Evolutionary conservation across 2,329 filamentous ascomycete species (phyloP), one percentile per base, ranked within the genome.

Genomic region (Xylaria hypoxylon): DNA sequence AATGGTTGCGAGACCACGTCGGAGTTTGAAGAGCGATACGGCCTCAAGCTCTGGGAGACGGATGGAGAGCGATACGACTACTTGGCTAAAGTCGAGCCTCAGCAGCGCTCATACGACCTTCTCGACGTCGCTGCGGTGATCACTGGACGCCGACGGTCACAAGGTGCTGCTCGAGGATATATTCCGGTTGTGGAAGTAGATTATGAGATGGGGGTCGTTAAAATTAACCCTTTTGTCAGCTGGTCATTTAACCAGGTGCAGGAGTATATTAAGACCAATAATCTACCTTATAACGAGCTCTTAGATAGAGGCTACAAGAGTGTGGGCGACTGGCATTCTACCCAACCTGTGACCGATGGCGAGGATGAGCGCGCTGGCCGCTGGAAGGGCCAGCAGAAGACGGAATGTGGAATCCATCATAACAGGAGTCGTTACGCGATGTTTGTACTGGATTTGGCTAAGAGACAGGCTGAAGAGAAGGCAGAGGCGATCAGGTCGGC

Each of bases 381-480:
- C 72, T 99, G 96, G 96, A 97, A 97, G 87, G 96, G 96, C 68
- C 91, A 94, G 80, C 83, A 86, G 76, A 99, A 99, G 90, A 96
- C 94, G 19, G 96, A 99, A 84, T 99, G 96, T 79, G 96, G 96
- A 51, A 98, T 99, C 77, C 96, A 99, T 87, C 98, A 98, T 86
- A 96, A 95, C 81, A 90, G 94, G 80, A 96, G 93, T 65, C 90
- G 94, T 73, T 99, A 98, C 77, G 92, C 94, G 11, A 15, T 40
- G 15, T 62, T 47, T 15, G 50, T 62, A 11, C 48, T 40, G 50
- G 59, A 62, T 28, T 31, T 62, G 42, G 59, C 50, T 3, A 62
- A 56, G 51, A 55, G 55, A 31, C 40, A 48, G 22, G 59, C 40
- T 3, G 40, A 17, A 17, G 59, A 62, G 17, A 40, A 56, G 40